Base-by-base conservation (phyloP, 2,329 filamentous ascomycete species). In the Leptographium flavum region DNA sequence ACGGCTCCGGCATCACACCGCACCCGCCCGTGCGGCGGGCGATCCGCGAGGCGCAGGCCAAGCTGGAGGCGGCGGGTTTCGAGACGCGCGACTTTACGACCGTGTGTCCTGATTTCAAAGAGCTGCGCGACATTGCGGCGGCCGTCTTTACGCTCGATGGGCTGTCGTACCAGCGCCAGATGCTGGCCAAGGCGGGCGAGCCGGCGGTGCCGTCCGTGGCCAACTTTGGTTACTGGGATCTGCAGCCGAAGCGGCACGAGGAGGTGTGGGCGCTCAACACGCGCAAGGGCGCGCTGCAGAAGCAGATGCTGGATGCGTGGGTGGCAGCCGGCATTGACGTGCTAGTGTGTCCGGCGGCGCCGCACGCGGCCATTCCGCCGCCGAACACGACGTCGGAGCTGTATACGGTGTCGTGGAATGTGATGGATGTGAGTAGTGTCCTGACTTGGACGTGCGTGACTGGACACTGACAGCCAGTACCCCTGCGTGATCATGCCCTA, bases 281-380 rank as follows among this genome's bases (percentile, higher is more conserved):
- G 35, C 36, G 37, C 23, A 47, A 47, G 41, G 50, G 45, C 27
- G 46, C 45, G 14, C 25, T 47, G 39, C 48, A 50, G 23, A 52
- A 52, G 48, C 19, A 37, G n/a, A 50, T 52, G 50, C 48, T 52
- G 19, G 50, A 52, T 31, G 46, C 46, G 15, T 52, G 50, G 50
- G 37, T 49, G 14, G 15, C 36, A 3, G 32, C 39, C 21, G 50
- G 49, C 39, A 50, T 52, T 15, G 47, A 52, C 31, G 36, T 52
- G 11, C 44, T 52, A 15, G 25, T 52, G 8, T 44, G 45, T 15
- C 50, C 50, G 21, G 15, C 36, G 3, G 44, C 49, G 8, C 49
- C 49, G 21, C 50, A 52, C 45, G 46, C 47, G 25, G 41, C 50
- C 5, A 35, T 50, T 7, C 27, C 32, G 11, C 17, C 11, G 9